Conservation (phyloP, 768 basidiomycete genomes). For the Calocera viscosa region DNA sequence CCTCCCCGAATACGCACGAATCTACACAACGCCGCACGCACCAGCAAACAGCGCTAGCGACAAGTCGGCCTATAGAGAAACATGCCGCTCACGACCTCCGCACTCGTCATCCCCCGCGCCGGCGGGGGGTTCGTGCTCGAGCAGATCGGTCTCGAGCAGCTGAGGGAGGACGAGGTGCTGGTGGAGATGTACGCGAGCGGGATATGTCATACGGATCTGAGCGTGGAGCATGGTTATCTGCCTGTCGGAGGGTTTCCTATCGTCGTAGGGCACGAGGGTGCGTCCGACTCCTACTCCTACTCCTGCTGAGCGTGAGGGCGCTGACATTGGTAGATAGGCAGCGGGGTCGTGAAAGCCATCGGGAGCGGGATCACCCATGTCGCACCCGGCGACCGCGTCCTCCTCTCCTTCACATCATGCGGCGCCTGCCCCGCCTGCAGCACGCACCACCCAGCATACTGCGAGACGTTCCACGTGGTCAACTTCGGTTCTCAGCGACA, state of each 20-base stretch:
- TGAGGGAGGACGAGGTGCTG: not conserved
- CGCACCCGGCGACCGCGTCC: not conserved
- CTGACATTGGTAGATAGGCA: not conserved
- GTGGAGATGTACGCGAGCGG: constrained; percentile 4
- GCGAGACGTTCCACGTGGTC: constrained; percentile 10
- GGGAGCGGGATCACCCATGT: not conserved
- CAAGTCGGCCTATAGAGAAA: too few species aligned
- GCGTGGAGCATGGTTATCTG: not conserved
- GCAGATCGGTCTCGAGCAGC: not conserved
- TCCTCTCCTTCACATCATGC: constrained; percentile 6
- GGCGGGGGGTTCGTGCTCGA: not conserved
- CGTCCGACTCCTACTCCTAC: not conserved
- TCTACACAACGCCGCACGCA: too few species aligned
- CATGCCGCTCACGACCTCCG: not conserved
- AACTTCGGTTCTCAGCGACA: constrained; percentile 16
- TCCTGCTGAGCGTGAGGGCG: not conserved
- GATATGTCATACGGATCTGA: not conserved
- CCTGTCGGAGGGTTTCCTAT: not conserved
- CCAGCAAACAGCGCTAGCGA: too few species aligned
- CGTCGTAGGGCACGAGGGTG: constrained; percentile 3
- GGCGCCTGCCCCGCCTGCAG: not conserved
- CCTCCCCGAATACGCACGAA: too few species aligned
- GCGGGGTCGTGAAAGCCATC: not conserved
- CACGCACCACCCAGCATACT: not conserved
- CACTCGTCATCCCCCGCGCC: not conserved